Evolutionary conservation across 805 yeast genomes (phyloP), one percentile per base, ranked within the genome.

Genomic region (Nakazawaea sp.): DNA sequence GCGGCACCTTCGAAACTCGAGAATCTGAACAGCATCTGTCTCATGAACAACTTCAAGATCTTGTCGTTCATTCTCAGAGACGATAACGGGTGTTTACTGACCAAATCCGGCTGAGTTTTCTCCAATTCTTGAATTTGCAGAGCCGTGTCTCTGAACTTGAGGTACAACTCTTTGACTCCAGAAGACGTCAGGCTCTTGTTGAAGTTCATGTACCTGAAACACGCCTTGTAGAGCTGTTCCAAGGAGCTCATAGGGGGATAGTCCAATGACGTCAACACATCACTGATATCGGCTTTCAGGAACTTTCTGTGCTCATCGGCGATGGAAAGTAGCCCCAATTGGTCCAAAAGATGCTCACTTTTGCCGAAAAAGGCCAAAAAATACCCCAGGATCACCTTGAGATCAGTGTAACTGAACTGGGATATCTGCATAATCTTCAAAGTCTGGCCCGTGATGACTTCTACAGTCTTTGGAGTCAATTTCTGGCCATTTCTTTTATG

Each of bases 31-130:
- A 37, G 33, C 16, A 32, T 32, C 32, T 37, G 36, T 21, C 29
- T 32, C 40, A 37, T 37, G 32, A 37, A 37, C 23, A 32, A 21
- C 32, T 37, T 37, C 25, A 37, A 28, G 24, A 37, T 37, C 18
- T 15, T 16, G 3, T 32, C 32, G 23, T 32, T 27, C 29, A 37
- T 23, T n/a, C 32, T 37, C 12, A n/a, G 18, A 10, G 13, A n/a
- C 3, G 35, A 27, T 6, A 37, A 32, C 2, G 40, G 40, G 23
- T 37, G 40, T 11, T 21, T 6, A 8, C 8, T 17, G 16, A 30
- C 15, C 18, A 19, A 27, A 3, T 27, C 20, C 17, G 26, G 16
- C 11, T 30, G 13, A 6, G 26, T 2, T 12, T 3, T 12, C 11
- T 37, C 36, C n/a, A 4, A n/a, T 4, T 27, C 15, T 27, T 37